Base-by-base conservation (phyloP, 768 basidiomycete species). In the Naganishia randhawae region DNA sequence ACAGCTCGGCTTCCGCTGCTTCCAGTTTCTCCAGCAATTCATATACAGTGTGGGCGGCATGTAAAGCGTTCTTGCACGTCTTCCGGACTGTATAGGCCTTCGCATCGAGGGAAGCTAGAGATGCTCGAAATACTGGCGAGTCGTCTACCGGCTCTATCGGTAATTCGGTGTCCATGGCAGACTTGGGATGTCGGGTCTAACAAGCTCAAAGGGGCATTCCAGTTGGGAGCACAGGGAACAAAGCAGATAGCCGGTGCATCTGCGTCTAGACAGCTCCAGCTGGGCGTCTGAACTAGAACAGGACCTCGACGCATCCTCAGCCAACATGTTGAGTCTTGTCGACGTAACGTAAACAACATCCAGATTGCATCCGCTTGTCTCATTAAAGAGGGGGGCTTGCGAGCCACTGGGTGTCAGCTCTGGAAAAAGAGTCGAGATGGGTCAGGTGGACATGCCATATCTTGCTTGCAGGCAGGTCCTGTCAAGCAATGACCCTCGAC, bases 71-170 rank as follows among this genome's bases (percentile, higher is more conserved):
- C 42, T 67, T 67, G 42, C 53, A 67, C 3, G 39, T 33, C 31
- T 41, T 45, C 33, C 41, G 52, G 52, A 67, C 33, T 27, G 22
- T 42, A 1, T 39, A 16, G 3, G 66, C 32, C 27, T 54, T 50
- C 25, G 41, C 27, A 37, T 67, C 66, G 25, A 67, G 42, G 10
- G 66, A 41, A 41, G 66, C 25, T 25, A 67, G 25, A 17, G 66
- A 67, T 2, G 66, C 66, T 31, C 66, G 52, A 41, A 67, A 67
- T 17, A 67, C 66, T n/a, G 66, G 66, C 39, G 66, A 67, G 42
- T 67, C 66, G 11, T 10, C 27, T 8, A 35, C 39, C 22, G 66
- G 66, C 6, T 67, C 66, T n/a, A 45, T 41, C 37, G 66, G 66
- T 42, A 61, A 41, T 42, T 61, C 57, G 57, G 35, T 42, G 37